Evolutionary conservation across 805 yeast genomes (phyloP).

Genomic region (Scheffersomyces amazonensis): DNA sequence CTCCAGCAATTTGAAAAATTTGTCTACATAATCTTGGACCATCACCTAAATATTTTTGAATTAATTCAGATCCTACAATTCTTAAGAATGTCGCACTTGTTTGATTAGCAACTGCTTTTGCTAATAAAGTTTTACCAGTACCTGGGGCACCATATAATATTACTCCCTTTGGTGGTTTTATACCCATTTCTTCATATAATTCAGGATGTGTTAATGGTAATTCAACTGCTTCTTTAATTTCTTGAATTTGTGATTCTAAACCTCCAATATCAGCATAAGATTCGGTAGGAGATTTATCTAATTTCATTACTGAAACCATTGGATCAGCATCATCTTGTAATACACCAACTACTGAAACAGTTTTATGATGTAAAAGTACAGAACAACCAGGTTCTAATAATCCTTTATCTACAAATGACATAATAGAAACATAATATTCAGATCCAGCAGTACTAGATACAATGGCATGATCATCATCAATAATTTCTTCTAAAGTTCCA

Average conservation of each 20-base stretch:
- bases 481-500: conserved; percentile 94
- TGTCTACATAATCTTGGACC: conserved; percentile 95
- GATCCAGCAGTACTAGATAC: conserved; percentile 95
- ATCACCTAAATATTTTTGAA: conserved; percentile 96
- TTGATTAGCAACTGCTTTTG: conserved; percentile 98
- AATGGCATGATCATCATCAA: conserved; percentile 98
- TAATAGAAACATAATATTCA: conserved; percentile 92
- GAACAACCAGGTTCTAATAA: conserved; percentile 96
- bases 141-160: conserved; percentile 97
- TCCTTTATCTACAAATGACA: conserved; percentile 96
- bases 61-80: conserved; percentile 94
- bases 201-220: conserved; percentile 96
- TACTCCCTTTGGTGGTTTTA: conserved; percentile 97
- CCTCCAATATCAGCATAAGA: conserved; percentile 98
- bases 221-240: conserved; percentile 95
- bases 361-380: conserved; percentile 90
- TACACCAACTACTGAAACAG: conserved; percentile 97
- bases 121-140: conserved; percentile 92
- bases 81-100: conserved; percentile 94
- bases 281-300: conserved; percentile 96
- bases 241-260: conserved; percentile 91
- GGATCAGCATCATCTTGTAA: conserved; percentile 97
- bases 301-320: conserved; percentile 95
- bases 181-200: conserved; percentile 97
- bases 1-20: conserved; percentile 93